Evolutionary conservation across 352 stramenopile species (phyloP).

Genomic region (Phytophthora foliorum): DNA sequence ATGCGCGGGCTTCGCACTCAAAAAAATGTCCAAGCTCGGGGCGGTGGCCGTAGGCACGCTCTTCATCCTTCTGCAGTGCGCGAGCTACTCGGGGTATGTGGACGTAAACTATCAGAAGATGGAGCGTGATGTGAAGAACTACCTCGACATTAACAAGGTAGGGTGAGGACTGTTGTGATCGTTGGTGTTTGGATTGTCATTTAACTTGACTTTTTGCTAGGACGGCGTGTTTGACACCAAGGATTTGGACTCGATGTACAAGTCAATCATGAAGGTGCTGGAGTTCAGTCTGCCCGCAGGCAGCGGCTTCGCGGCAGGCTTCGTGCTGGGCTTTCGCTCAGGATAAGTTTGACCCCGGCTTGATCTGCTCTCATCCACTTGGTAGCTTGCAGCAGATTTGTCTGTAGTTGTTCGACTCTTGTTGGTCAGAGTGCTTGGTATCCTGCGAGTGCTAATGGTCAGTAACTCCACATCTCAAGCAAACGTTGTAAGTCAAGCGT

Average conservation of each 20-base stretch:
- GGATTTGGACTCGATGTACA: constrained; percentile 82
- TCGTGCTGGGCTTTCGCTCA: constrained; percentile 80
- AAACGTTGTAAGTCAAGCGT: not conserved
- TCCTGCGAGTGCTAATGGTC: not conserved
- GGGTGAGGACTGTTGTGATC: not conserved
- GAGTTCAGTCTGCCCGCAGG: constrained; percentile 83
- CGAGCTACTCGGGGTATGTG: constrained; percentile 92
- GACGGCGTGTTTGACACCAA: constrained; percentile 80
- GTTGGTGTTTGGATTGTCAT: not conserved
- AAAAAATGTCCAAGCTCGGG: constrained; percentile 93
- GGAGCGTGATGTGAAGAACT: constrained; percentile 72
- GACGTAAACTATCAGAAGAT: constrained; percentile 94
- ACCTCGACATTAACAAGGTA: constrained; percentile 88
- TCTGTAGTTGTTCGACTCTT: not conserved
- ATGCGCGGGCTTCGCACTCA: constrained; percentile 91
- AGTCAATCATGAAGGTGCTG: constrained; percentile 80
- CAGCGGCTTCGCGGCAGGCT: constrained; percentile 79
- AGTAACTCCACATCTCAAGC: not conserved
- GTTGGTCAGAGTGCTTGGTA: not conserved
- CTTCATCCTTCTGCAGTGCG: constrained; percentile 91
- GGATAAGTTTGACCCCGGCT: constrained; percentile 41
- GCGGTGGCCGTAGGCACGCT: constrained; percentile 85
- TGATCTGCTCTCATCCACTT: not conserved
- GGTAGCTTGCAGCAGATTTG: not conserved
- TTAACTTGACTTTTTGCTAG: constrained; percentile 38